These are phyloP conservation scores for Ceratocystis colombiana DNA, from an alignment of 2,329 filamentous ascomycete genomes.

Conservation along the genomic window DNA sequence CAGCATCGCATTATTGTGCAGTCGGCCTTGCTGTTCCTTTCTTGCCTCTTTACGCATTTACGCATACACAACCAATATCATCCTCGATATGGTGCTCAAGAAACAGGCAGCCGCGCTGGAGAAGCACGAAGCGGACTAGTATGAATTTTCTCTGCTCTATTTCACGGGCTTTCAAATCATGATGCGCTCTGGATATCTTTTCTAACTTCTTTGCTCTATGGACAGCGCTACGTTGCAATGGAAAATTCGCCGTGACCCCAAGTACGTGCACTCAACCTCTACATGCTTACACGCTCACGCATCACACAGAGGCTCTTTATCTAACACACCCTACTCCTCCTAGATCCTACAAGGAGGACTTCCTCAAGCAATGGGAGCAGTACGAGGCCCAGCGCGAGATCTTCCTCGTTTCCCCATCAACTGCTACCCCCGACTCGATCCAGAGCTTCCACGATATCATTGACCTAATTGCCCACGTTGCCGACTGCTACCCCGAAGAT, in stretches of 20 bases:
- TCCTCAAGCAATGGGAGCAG: slow-evolving; percentile 76
- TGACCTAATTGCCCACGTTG: slow-evolving; percentile 85
- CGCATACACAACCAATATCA: not conserved
- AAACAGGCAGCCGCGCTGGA: slow-evolving; percentile 85
- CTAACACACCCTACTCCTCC: slow-evolving; percentile 22
- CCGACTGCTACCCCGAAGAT: slow-evolving; percentile 81
- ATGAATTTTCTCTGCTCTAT: slow-evolving; percentile 30
- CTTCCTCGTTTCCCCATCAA: slow-evolving; percentile 73
- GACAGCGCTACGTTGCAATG: slow-evolving; percentile 72
- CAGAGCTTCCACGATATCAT: slow-evolving; percentile 83
- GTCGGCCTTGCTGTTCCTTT: slow-evolving; percentile 5
- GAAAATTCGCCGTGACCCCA: slow-evolving; percentile 79
- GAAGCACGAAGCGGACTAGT: slow-evolving; percentile 87
- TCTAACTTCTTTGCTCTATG: slow-evolving; percentile 28
- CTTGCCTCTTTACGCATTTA: not conserved
- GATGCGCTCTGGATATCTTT: slow-evolving; percentile 6
- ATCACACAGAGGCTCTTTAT: not conserved
- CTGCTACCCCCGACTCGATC: slow-evolving; percentile 65
- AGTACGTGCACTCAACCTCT: slow-evolving; percentile 39
- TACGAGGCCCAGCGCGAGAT: slow-evolving; percentile 88
- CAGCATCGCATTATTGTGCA: not conserved
- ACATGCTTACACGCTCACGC: not conserved
- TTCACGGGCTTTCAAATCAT: not conserved
- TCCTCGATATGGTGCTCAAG: slow-evolving; percentile 55
- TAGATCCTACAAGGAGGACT: slow-evolving; percentile 83